Evolutionary conservation across 768 basidiomycete species (phyloP), one percentile per base, ranked within the genome.

Genomic region (Podaxis sp.): DNA sequence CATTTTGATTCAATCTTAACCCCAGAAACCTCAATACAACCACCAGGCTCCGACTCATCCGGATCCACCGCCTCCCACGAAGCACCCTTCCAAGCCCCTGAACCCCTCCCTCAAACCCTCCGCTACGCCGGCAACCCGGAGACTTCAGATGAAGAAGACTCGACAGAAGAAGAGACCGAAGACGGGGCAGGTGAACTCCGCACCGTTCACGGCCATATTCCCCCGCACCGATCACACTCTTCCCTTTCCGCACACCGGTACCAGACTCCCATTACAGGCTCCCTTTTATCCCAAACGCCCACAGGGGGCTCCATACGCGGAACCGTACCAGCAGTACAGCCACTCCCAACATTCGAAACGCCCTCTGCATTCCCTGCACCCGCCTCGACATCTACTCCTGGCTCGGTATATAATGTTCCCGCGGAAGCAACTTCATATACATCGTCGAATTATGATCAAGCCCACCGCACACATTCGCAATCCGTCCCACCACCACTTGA

Each of bases 221-320:
- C 46, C 17, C 25, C 55, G 51, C 59, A 78, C 60, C 85, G 92
- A 22, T 89, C 93, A 3, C 82, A 83, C 22, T 94, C 92, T n/a
- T 89, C 93, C 17, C 71, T 88, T 53, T 93, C 93, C 2, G 88
- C 90, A 2, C 80, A 86, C 55, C 83, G 87, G 52, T 93, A 94
- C 70, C 90, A 87, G 58, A 93, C 92, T 33, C 93, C 92, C 6
- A 79, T 87, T 69, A 81, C 84, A 13, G 82, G 85, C 41, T 87
- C 89, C 15, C 72, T 83, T 17, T 76, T 86, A 69, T 84, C 88
- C 3, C 80, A 85, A 5, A 82, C 85, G 25, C 81, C 82, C 46
- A 63, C 75, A 17, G 58, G 58, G 15, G 47, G 47, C 37, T 47
- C 43, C 24, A 78, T 77, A 8, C 57, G 66, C 24, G 67, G 25